A percentile compares a stretch with the other conserved stretches of the same genome.
Evolutionary conservation across 495 filamentous ascomycete species (phyloP).

Genomic region (Chlorociboria aeruginascens): DNA sequence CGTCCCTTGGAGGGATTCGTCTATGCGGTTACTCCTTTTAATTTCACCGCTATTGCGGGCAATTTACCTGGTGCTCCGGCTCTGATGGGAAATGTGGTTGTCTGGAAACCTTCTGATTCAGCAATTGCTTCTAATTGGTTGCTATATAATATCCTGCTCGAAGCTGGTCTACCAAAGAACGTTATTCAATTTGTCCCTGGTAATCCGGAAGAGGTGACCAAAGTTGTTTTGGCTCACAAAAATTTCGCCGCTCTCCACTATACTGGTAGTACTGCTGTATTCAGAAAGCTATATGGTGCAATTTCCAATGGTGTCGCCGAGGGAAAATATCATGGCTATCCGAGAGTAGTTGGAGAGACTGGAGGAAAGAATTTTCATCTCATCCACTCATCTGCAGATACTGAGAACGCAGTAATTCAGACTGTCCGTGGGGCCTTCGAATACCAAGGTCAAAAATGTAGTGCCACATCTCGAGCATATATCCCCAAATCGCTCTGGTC

Average conservation of each 20-base stretch:
- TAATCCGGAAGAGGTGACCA: conserved; percentile 61
- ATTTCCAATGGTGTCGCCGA: conserved; percentile 59
- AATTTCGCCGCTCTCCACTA: conserved; percentile 72
- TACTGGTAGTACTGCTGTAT: conserved; percentile 71
- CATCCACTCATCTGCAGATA: conserved; percentile 59
- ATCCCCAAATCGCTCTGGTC: conserved; percentile 59
- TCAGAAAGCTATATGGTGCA: conserved; percentile 59
- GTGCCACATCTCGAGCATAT: conserved; percentile 67
- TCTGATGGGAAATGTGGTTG: conserved; percentile 73
- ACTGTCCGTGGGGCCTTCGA: conserved; percentile 83
- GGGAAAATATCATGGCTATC: conserved; percentile 60
- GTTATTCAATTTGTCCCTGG: conserved; percentile 80
- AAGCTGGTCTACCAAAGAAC: conserved; percentile 67
- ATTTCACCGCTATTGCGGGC: conserved; percentile 78
- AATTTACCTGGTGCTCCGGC: conserved; percentile 65
- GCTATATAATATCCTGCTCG: conserved; percentile 74
- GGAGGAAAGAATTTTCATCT: conserved; percentile 91
- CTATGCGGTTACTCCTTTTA: conserved; percentile 78
- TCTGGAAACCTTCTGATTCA: conserved; percentile 80
- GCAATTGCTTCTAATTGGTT: conserved; percentile 65
- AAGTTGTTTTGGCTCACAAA: conserved; percentile 50
- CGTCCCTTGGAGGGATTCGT: conserved; percentile 79
- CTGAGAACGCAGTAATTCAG: conserved; percentile 64
- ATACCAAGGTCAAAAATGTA: conserved; percentile 86
- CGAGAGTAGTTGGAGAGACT: conserved; percentile 75